A percentile compares a stretch with the other conserved stretches of the same genome.
Evolutionary conservation across 106 monocot species (phyloP).

Genomic region (Dendrobium catenatum): DNA sequence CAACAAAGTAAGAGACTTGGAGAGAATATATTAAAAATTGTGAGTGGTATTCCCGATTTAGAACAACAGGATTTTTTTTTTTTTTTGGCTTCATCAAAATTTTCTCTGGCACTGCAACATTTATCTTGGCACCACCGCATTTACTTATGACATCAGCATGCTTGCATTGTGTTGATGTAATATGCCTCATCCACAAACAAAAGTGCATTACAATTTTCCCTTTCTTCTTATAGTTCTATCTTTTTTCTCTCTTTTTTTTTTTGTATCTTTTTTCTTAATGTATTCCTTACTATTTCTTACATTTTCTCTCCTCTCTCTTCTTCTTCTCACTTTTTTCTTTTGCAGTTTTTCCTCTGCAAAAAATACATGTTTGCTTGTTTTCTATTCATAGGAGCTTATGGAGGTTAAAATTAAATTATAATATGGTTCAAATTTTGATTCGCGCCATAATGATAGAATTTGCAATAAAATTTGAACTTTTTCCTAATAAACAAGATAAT

Average conservation of each 20-base stretch:
- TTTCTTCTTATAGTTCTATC: not conserved
- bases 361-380: not conserved
- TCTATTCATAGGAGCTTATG: not conserved
- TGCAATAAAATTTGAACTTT: not conserved
- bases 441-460: not conserved
- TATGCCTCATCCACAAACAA: not conserved
- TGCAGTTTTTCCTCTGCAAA: too few species aligned
- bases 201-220: not conserved
- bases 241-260: not conserved
- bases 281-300: not conserved
- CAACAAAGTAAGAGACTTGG: not conserved
- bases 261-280: not conserved
- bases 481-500: not conserved
- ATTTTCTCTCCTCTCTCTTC: not conserved
- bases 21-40: not conserved
- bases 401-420: not conserved
- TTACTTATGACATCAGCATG: not conserved
- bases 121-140: not conserved
- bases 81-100: not conserved
- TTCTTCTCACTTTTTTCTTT: not conserved
- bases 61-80: not conserved
- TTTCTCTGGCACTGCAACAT: too few species aligned
- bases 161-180: not conserved
- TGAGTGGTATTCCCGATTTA: not conserved
- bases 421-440: not conserved